These are phyloP conservation scores for Russula brevipes DNA, from an alignment of 768 basidiomycete genomes.

Conservation along the genomic window DNA sequence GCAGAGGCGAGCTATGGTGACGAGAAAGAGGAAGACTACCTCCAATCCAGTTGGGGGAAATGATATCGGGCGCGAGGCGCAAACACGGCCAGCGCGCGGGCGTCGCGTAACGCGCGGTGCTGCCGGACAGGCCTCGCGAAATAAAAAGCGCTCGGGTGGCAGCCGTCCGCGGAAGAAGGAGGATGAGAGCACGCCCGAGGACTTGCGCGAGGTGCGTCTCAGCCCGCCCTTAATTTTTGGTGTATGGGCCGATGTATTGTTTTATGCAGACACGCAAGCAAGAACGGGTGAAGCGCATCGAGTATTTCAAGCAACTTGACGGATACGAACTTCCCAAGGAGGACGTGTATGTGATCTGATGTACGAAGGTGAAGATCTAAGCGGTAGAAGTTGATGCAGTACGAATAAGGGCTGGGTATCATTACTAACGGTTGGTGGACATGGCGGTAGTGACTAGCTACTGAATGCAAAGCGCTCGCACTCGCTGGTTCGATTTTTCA, in stretches of 20 bases:
- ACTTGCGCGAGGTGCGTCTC: constrained; percentile 22
- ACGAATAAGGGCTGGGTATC: neutral
- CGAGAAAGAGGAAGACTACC: neutral
- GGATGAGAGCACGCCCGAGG: constrained; percentile 26
- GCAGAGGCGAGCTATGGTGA: neutral
- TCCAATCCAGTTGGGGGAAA: neutral
- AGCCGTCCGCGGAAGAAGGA: constrained; percentile 16
- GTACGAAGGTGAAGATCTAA: constrained; percentile 10
- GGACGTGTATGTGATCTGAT: constrained; percentile 26
- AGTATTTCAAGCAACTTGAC: constrained; percentile 26
- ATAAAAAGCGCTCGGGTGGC: neutral
- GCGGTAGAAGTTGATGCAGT: neutral
- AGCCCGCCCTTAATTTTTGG: neutral
- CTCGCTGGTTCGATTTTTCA: no score
- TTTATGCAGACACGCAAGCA: constrained; percentile 17
- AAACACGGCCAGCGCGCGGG: neutral
- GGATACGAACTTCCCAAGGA: constrained; percentile 22
- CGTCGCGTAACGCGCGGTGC: neutral
- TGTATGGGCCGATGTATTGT: neutral
- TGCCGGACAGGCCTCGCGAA: neutral
- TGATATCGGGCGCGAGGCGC: neutral
- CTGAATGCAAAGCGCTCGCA: no score
- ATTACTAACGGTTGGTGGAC: neutral
- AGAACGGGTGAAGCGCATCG: constrained; percentile 19
- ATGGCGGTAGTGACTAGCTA: no score